Conservation (phyloP, 257 asterid species). For the Nicotiana noctiflora region DNA sequence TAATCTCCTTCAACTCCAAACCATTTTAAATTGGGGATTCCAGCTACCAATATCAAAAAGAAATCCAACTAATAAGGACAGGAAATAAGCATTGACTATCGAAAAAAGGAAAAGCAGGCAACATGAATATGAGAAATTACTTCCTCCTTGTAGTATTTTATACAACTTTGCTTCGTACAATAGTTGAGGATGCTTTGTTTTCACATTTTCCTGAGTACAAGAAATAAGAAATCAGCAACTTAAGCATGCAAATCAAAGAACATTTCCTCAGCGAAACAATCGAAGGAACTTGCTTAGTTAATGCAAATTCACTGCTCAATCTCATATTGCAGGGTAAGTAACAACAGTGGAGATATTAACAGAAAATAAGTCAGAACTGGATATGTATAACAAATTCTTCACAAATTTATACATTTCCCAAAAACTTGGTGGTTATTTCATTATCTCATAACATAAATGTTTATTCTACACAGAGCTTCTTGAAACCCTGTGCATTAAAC, state of each 20-base stretch:
- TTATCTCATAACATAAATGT: not conserved
- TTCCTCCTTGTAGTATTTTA: constrained; percentile 64
- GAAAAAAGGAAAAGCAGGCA: constrained; percentile 1
- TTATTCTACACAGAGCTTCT: not conserved
- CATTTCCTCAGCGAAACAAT: not conserved
- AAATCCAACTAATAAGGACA: not conserved
- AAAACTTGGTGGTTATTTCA: not conserved
- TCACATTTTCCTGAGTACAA: constrained; percentile 49
- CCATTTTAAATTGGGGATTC: constrained; percentile 56
- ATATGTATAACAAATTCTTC: not conserved
- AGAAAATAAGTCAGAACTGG: not conserved
- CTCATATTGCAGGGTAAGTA: not conserved
- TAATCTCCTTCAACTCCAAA: constrained; percentile 72
- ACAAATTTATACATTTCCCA: not conserved
- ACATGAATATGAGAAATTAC: constrained; percentile 30
- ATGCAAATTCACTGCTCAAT: not conserved
- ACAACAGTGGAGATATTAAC: not conserved
- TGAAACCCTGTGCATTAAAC: not conserved
- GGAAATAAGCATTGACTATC: not conserved
- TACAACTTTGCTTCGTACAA: constrained; percentile 59
- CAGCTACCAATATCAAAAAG: constrained; percentile 34
- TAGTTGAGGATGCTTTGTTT: constrained; percentile 63
- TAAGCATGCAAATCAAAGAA: constrained; percentile 6
- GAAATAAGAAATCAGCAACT: not conserved
- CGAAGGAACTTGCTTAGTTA: constrained; percentile 7